Conservation (phyloP, 805 yeast genomes). For the Kazachstania viticola region DNA sequence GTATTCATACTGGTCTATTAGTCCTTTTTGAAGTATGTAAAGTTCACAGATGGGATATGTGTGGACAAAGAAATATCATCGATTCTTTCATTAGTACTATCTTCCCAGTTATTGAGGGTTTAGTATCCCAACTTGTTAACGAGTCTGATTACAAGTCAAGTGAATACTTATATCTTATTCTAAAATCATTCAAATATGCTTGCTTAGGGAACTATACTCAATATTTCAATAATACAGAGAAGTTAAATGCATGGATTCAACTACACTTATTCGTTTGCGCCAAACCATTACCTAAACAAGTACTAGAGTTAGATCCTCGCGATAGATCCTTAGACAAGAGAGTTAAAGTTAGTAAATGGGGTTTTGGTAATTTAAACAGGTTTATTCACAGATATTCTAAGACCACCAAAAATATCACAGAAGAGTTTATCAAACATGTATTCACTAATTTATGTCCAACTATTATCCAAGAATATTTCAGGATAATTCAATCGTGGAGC, state of each 20-base stretch:
- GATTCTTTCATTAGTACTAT: slow-evolving; percentile 37
- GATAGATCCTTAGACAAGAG: slow-evolving; percentile 38
- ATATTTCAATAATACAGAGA: slow-evolving; percentile 30
- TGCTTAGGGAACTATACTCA: slow-evolving; percentile 49
- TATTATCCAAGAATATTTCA: slow-evolving; percentile 51
- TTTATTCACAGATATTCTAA: slow-evolving; percentile 51
- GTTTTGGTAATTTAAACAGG: slow-evolving; percentile 64
- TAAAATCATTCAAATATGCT: slow-evolving; percentile 55
- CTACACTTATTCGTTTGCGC: slow-evolving; percentile 51
- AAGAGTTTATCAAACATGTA: slow-evolving; percentile 47
- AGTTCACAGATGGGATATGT: slow-evolving; percentile 44
- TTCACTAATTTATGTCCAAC: slow-evolving; percentile 53
- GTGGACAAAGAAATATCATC: slow-evolving; percentile 34
- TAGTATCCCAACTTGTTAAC: slow-evolving; percentile 34
- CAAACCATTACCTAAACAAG: slow-evolving; percentile 41
- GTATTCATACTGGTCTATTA: slow-evolving; percentile 43
- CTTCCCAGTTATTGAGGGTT: slow-evolving; percentile 44
- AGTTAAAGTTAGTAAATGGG: slow-evolving; percentile 82
- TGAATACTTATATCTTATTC: slow-evolving; percentile 45
- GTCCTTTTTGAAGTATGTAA: slow-evolving; percentile 45
- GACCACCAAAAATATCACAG: slow-evolving; percentile 33
- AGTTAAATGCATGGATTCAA: slow-evolving; percentile 48
- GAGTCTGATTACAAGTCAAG: slow-evolving; percentile 28
- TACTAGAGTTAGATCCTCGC: slow-evolving; percentile 35
- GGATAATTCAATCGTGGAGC: slow-evolving; percentile 31